Conservation (phyloP, 2,329 filamentous ascomycete species). For the Monilinia aucupariae region DNA sequence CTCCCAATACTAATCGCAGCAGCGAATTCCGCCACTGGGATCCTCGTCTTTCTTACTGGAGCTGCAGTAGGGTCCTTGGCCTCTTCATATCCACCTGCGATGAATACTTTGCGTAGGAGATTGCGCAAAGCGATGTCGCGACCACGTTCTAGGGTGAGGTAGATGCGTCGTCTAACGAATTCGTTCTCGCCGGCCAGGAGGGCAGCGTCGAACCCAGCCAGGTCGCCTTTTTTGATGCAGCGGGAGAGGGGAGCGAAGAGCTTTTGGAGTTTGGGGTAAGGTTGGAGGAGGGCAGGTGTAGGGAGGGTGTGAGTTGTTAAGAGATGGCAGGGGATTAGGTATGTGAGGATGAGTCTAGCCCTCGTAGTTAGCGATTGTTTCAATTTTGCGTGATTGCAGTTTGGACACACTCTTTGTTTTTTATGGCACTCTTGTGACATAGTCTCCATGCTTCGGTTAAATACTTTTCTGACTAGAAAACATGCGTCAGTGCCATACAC, state of each 20-base stretch:
- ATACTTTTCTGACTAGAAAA: constrained; percentile 66
- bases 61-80: constrained; percentile 61
- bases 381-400: not conserved
- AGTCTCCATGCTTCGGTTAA: constrained; percentile 76
- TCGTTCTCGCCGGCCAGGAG: constrained; percentile 80
- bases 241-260: constrained; percentile 73
- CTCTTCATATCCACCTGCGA: constrained; percentile 77
- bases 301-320: constrained; percentile 84
- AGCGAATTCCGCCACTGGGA: constrained; percentile 78
- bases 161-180: constrained; percentile 89
- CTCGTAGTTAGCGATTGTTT: constrained; percentile 17
- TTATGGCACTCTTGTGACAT: constrained; percentile 65
- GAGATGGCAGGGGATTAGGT: constrained; percentile 88
- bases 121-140: constrained; percentile 91
- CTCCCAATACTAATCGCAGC: constrained; percentile 75
- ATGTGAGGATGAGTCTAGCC: constrained; percentile 77
- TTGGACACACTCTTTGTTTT: constrained; percentile 63
- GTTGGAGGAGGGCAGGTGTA: constrained; percentile 61
- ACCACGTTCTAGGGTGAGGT: constrained; percentile 86
- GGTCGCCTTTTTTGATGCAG: constrained; percentile 77
- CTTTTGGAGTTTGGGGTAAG: constrained; percentile 68
- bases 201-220: constrained; percentile 77
- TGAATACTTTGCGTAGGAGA: constrained; percentile 82
- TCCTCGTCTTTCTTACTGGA: constrained; percentile 64
- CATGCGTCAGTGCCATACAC: constrained; percentile 3